Conservation (phyloP, 768 basidiomycete genomes). For the Ramaria sp. region DNA sequence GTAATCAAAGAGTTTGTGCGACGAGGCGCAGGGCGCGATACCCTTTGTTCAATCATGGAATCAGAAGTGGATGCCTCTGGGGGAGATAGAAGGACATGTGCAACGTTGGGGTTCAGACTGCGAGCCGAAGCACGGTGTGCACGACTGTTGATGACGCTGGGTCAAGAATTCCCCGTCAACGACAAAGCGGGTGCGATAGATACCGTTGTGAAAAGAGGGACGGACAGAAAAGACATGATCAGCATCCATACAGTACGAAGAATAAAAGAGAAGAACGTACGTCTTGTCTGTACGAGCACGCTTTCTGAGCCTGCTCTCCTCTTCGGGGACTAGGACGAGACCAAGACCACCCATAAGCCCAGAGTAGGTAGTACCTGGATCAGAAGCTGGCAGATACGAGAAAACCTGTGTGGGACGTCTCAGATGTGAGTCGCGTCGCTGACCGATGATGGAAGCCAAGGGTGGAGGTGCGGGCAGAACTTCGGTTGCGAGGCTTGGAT, state of each 20-base stretch:
- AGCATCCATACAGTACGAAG: slow-evolving; percentile 3
- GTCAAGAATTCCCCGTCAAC: slow-evolving; percentile 18
- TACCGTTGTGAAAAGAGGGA: slow-evolving; percentile 2
- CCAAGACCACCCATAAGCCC: slow-evolving; percentile 53
- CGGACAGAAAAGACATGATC: slow-evolving; percentile 18
- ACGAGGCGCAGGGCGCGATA: slow-evolving; percentile 44
- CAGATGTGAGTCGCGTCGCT: slow-evolving; percentile 57
- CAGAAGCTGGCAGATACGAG: slow-evolving; percentile 75
- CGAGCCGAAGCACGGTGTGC: slow-evolving; percentile 68
- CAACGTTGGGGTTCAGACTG: slow-evolving; percentile 40
- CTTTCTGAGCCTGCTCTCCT: slow-evolving; percentile 61
- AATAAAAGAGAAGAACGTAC: slow-evolving; percentile 34
- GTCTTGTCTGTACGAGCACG: slow-evolving; percentile 63
- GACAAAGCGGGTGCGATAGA: not conserved
- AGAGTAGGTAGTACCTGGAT: slow-evolving; percentile 84
- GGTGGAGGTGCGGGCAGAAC: slow-evolving; percentile 84
- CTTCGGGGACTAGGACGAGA: slow-evolving; percentile 40
- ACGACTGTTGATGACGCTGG: slow-evolving; percentile 50
- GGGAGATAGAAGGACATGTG: slow-evolving; percentile 24
- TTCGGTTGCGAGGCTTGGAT: slow-evolving; percentile 77
- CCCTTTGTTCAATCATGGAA: slow-evolving; percentile 40
- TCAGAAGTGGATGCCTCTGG: slow-evolving; percentile 20
- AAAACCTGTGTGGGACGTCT: slow-evolving; percentile 58
- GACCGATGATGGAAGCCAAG: slow-evolving; percentile 53
- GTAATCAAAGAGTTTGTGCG: slow-evolving; percentile 55